A percentile compares a stretch with the other conserved stretches of the same genome.
These are phyloP conservation scores for Gynostemma pentaphyllum DNA, from an alignment of 306 rosid genomes.

Conservation along the genomic window DNA sequence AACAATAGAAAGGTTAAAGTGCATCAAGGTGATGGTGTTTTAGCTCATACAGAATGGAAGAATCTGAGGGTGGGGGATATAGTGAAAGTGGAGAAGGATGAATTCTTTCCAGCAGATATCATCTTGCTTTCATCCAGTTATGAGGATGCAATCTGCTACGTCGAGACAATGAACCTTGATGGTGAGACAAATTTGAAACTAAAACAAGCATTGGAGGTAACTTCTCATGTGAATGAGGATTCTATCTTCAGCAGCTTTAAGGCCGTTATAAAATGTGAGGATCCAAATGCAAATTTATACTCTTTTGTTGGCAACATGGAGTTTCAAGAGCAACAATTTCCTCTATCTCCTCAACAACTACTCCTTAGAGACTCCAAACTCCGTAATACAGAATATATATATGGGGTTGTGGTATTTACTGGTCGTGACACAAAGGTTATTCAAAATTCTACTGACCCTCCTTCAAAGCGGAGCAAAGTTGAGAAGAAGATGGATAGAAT, in stretches of 20 bases:
- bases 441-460: slow-evolving; percentile 84
- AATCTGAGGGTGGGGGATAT: slow-evolving; percentile 79
- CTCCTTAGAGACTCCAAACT: slow-evolving; percentile 93
- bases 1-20: slow-evolving; percentile 69
- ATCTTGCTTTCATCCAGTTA: slow-evolving; percentile 80
- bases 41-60: slow-evolving; percentile 61
- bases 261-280: slow-evolving; percentile 77
- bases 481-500: slow-evolving; percentile 89
- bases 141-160: slow-evolving; percentile 86
- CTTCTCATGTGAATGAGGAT: slow-evolving; percentile 49
- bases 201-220: slow-evolving; percentile 77
- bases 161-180: slow-evolving; percentile 95
- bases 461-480: slow-evolving; percentile 85
- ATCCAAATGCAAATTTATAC: slow-evolving; percentile 86
- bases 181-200: slow-evolving; percentile 92
- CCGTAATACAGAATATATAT: slow-evolving; percentile 74
- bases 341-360: slow-evolving; percentile 82
- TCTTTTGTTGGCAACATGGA: slow-evolving; percentile 73
- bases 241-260: slow-evolving; percentile 31
- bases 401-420: slow-evolving; percentile 72
- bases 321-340: slow-evolving; percentile 37
- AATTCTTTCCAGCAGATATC: slow-evolving; percentile 90
- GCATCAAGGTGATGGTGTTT: slow-evolving; percentile 45
- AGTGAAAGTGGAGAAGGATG: slow-evolving; percentile 71
- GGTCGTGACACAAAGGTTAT: slow-evolving; percentile 88